phyloP scores from a whole-genome alignment of 2,329 filamentous ascomycete genomes.

The Hymenotorrendiella dingleyae region DNA sequence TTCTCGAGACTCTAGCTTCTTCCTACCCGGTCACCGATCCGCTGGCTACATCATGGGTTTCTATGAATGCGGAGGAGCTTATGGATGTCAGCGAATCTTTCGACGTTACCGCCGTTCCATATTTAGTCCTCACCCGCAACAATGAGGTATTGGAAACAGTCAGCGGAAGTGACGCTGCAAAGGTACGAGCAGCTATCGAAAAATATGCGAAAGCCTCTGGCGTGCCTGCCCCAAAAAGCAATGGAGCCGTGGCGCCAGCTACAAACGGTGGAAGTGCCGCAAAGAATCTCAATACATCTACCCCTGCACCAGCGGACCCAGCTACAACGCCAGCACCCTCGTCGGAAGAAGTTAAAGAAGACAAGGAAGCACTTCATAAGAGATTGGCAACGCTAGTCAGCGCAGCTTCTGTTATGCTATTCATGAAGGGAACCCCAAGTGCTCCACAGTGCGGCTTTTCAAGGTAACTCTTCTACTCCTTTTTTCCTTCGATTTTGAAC shows the following conservation, averaged over 20 bases:
- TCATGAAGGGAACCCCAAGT: constrained; percentile 95
- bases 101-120: constrained; percentile 91
- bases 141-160: constrained; percentile 76
- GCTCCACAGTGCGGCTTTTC: constrained; percentile 90
- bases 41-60: constrained; percentile 71
- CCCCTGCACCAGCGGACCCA: constrained; percentile 20
- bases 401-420: constrained; percentile 95
- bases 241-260: constrained; percentile 13
- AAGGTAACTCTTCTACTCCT: constrained; percentile 7
- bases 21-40: constrained; percentile 72
- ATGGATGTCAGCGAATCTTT: constrained; percentile 88
- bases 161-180: constrained; percentile 81
- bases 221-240: constrained; percentile 5
- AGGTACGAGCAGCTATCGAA: constrained; percentile 82
- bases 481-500: no score
- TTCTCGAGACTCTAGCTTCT: constrained; percentile 77
- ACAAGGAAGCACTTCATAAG: constrained; percentile 79
- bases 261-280: constrained; percentile 32
- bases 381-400: constrained; percentile 81
- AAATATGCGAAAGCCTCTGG: constrained; percentile 50
- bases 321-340: constrained; percentile 24
- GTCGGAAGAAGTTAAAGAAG: constrained; percentile 46
- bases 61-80: constrained; percentile 90
- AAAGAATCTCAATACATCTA: constrained; percentile 31
- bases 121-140: constrained; percentile 75